A percentile compares a stretch with the other conserved stretches of the same genome.
Conservation (phyloP, 1,284 basidiomycete species). For the Cryptococcus wingfieldii region DNA sequence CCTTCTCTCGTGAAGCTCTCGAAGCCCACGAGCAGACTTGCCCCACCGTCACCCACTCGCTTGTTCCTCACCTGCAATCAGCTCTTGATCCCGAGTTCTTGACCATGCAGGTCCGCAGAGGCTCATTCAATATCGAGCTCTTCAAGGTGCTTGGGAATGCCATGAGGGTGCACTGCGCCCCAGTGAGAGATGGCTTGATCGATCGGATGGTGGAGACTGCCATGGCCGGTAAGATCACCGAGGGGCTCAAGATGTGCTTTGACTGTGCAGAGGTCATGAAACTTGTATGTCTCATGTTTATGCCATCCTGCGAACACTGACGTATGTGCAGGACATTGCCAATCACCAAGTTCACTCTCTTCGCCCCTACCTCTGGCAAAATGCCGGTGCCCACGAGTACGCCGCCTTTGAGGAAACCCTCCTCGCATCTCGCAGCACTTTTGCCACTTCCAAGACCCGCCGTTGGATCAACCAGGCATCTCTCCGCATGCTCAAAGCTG, state of each 20-base stretch:
- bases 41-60: slow-evolving; percentile 54
- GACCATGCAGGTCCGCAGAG: slow-evolving; percentile 70
- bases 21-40: slow-evolving; percentile 58
- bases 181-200: slow-evolving; percentile 80
- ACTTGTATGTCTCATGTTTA: slow-evolving; percentile 58
- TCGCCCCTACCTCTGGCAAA: slow-evolving; percentile 75
- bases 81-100: slow-evolving; percentile 60
- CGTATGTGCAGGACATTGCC: slow-evolving; percentile 71
- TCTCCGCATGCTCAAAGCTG: slow-evolving; percentile 24
- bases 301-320: background rate
- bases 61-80: slow-evolving; percentile 48
- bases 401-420: slow-evolving; percentile 59
- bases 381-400: slow-evolving; percentile 75
- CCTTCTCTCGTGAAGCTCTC: slow-evolving; percentile 55
- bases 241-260: slow-evolving; percentile 76
- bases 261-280: slow-evolving; percentile 94
- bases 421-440: slow-evolving; percentile 14
- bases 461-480: slow-evolving; percentile 38
- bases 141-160: slow-evolving; percentile 74
- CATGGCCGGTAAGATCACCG: slow-evolving; percentile 58
- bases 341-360: slow-evolving; percentile 89
- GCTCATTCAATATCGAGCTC: slow-evolving; percentile 73
- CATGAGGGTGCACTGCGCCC: slow-evolving; percentile 86
- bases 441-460: slow-evolving; percentile 29
- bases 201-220: slow-evolving; percentile 76